These are phyloP conservation scores for Starmerella scarabaei DNA, from an alignment of 805 yeast genomes.

Conservation along the genomic window DNA sequence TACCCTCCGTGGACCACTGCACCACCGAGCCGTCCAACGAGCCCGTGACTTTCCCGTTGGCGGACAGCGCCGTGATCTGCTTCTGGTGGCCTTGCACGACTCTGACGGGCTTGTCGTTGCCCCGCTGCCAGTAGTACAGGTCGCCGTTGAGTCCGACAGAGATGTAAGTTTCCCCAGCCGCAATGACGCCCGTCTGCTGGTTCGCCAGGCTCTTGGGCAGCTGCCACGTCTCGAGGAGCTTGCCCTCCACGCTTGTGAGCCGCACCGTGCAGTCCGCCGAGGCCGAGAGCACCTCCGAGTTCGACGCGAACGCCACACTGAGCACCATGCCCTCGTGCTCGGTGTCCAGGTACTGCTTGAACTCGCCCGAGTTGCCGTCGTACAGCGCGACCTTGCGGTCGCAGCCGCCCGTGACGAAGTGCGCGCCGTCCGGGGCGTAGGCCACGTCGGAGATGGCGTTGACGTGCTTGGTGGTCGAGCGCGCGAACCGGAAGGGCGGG, in stretches of 20 bases:
- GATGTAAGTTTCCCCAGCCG: constrained; percentile 44
- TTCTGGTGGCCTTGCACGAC: constrained; percentile 68
- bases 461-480: constrained; percentile 59
- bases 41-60: constrained; percentile 38
- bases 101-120: constrained; percentile 26
- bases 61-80: constrained; percentile 49
- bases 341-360: constrained; percentile 35
- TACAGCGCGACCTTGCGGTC: constrained; percentile 67
- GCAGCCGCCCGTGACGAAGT: constrained; percentile 67
- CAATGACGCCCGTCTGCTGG: constrained; percentile 72
- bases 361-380: constrained; percentile 81
- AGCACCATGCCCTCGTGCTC: constrained; percentile 71
- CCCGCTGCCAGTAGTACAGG: constrained; percentile 43
- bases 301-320: constrained; percentile 54
- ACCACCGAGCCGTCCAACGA: constrained; percentile 69
- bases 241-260: constrained; percentile 42
- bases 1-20: constrained; percentile 38
- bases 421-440: constrained; percentile 69
- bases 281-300: constrained; percentile 52
- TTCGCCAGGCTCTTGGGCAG: constrained; percentile 38
- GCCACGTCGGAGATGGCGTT: constrained; percentile 71
- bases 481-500: constrained; percentile 82
- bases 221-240: constrained; percentile 39
- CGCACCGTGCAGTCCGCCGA: constrained; percentile 74
- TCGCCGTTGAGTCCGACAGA: constrained; percentile 64